A percentile compares a stretch with the other conserved stretches of the same genome.
phyloP scores from a whole-genome alignment of 495 filamentous ascomycete genomes.

The Aspergillus homomorphus region DNA sequence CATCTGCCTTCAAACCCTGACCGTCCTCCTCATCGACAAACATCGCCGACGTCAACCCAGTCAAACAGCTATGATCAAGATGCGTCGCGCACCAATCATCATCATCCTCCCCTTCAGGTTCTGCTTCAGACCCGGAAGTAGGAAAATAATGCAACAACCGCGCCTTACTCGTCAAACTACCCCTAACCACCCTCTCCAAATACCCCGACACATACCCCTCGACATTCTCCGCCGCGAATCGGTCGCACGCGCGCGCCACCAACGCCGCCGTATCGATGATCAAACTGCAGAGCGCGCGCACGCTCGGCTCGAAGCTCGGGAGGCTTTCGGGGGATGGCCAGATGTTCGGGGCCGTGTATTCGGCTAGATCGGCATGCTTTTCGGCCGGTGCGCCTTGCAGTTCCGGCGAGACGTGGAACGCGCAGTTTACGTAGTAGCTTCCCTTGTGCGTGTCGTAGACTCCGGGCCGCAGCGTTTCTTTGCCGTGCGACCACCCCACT shows the following conservation, averaged over 20 bases:
- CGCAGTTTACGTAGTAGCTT: constrained; percentile 95
- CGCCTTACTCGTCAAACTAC: constrained; percentile 86
- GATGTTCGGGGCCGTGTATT: constrained; percentile 73
- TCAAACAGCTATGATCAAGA: constrained; percentile 88
- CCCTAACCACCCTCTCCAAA: constrained; percentile 80
- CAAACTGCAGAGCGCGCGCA: constrained; percentile 74
- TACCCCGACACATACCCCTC: constrained; percentile 70
- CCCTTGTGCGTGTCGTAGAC: constrained; percentile 91
- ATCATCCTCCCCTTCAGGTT: constrained; percentile 45
- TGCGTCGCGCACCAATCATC: constrained; percentile 98
- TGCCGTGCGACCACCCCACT: constrained; percentile 77
- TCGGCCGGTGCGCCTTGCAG: constrained; percentile 59
- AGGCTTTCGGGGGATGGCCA: constrained; percentile 71
- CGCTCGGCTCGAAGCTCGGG: constrained; percentile 66
- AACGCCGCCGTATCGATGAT: constrained; percentile 87
- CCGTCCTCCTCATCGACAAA: constrained; percentile 85
- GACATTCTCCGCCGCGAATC: constrained; percentile 75
- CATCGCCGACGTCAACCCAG: constrained; percentile 91
- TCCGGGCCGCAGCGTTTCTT: constrained; percentile 88
- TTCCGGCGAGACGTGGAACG: constrained; percentile 73
- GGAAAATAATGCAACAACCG: constrained; percentile 91
- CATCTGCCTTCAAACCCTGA: constrained; percentile 20
- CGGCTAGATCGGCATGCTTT: constrained; percentile 57
- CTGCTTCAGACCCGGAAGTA: constrained; percentile 4
- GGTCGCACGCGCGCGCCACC: constrained; percentile 84